These are phyloP conservation scores for Fomitopsis betulina DNA, from an alignment of 1,284 basidiomycete genomes.

Conservation along the genomic window DNA sequence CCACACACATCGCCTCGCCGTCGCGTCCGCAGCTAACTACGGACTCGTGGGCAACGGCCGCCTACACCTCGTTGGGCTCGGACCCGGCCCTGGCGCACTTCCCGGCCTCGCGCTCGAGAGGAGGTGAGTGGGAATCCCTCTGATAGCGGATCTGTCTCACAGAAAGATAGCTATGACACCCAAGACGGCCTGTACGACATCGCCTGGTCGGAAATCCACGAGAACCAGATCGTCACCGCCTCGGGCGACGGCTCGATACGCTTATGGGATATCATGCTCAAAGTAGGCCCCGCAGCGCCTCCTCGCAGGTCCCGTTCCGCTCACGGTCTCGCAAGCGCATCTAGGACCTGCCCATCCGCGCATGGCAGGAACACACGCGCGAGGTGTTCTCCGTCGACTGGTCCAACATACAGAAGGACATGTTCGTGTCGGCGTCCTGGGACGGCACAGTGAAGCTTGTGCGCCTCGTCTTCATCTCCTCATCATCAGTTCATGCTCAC, in stretches of 20 bases:
- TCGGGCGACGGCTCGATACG: constrained; percentile 91
- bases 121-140: constrained; percentile 37
- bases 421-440: constrained; percentile 89
- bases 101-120: constrained; percentile 57
- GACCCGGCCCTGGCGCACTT: constrained; percentile 41
- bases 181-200: constrained; percentile 93
- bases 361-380: constrained; percentile 91
- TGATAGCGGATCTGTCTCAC: constrained; percentile 22
- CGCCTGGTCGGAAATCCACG: constrained; percentile 91
- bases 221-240: constrained; percentile 88
- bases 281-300: constrained; percentile 47
- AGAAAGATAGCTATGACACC: constrained; percentile 73
- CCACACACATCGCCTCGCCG: constrained; percentile 74
- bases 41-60: constrained; percentile 94
- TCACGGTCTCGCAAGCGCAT: constrained; percentile 24
- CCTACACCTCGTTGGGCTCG: constrained; percentile 64
- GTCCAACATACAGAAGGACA: constrained; percentile 92
- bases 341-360: constrained; percentile 84
- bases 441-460: constrained; percentile 90
- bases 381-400: constrained; percentile 97
- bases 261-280: constrained; percentile 87
- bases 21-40: constrained; percentile 92
- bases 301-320: constrained; percentile 8
- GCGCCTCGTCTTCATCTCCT: constrained; percentile 25
- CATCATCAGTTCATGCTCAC: background rate